Evolutionary conservation across 495 filamentous ascomycete species (phyloP).

Genomic region (Aspergillus diversus): DNA sequence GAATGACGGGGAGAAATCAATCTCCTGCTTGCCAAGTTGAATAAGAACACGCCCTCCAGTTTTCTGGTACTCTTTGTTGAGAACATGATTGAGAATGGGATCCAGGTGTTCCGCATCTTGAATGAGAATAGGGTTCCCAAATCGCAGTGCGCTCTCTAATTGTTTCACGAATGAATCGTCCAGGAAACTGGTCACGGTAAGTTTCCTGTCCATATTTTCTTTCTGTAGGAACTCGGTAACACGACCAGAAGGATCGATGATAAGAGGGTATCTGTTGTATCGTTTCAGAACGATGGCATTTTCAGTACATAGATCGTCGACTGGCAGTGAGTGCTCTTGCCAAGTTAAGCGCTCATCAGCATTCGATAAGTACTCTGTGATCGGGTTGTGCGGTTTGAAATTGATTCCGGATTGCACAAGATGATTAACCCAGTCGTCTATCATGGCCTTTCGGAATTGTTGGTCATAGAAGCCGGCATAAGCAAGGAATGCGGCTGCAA

Average conservation of each 20-base stretch:
- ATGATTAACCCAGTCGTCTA: constrained; percentile 95
- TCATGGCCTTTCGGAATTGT: constrained; percentile 95
- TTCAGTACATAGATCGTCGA: constrained; percentile 98
- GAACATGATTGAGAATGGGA: constrained; percentile 95
- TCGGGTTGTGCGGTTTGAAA: constrained; percentile 90
- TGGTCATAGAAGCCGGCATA: constrained; percentile 98
- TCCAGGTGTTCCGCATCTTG: constrained; percentile 98
- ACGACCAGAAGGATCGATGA: constrained; percentile 95
- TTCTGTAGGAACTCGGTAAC: constrained; percentile 93
- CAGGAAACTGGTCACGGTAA: constrained; percentile 97
- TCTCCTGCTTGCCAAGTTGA: constrained; percentile 97
- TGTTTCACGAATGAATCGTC: constrained; percentile 98
- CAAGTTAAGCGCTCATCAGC: constrained; percentile 92
- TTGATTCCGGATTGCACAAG: constrained; percentile 85
- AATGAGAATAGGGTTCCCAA: constrained; percentile 97
- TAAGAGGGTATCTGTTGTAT: constrained; percentile 97
- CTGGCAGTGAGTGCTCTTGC: constrained; percentile 93
- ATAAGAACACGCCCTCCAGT: constrained; percentile 99
- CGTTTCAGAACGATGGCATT: constrained; percentile 97
- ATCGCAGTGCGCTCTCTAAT: constrained; percentile 91
- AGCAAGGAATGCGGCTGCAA: constrained; percentile 95
- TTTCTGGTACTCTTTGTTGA: constrained; percentile 99
- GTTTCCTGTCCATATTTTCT: constrained; percentile 87
- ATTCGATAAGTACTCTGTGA: constrained; percentile 95
- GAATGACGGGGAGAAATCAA: constrained; percentile 98